phyloP scores from a whole-genome alignment of 257 asterid species.

The Capsicum baccatum region DNA sequence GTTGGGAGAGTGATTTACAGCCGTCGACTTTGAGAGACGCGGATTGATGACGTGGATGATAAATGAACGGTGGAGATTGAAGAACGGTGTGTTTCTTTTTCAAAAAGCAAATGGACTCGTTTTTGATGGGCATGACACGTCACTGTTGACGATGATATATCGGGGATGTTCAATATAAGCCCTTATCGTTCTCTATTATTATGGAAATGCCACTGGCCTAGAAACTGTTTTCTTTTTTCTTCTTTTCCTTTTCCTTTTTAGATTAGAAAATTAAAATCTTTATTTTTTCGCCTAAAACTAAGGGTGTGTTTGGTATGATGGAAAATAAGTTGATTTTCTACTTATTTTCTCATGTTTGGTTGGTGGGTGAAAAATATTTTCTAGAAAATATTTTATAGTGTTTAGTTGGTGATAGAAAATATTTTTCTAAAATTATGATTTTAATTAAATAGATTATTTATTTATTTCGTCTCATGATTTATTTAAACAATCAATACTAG shows the following conservation, averaged over 20 bases:
- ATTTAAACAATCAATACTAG: too few relatives aligned
- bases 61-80: slow-evolving; percentile 50
- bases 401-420: too few relatives aligned
- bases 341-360: too few relatives aligned
- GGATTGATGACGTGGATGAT: slow-evolving; percentile 73
- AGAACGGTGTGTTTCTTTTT: slow-evolving; percentile 69
- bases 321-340: too few relatives aligned
- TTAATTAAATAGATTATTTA: too few relatives aligned
- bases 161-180: neutral
- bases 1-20: slow-evolving; percentile 25
- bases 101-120: slow-evolving; percentile 28
- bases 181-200: neutral
- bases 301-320: too few relatives aligned
- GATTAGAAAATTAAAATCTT: neutral
- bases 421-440: too few relatives aligned
- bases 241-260: neutral
- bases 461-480: too few relatives aligned
- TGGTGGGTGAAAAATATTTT: too few relatives aligned
- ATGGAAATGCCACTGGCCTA: neutral
- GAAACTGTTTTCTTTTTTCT: neutral
- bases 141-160: slow-evolving; percentile 9
- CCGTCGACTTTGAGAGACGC: slow-evolving; percentile 45
- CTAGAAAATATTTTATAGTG: too few relatives aligned
- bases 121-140: neutral
- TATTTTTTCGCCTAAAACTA: neutral